Base-by-base conservation (phyloP, 2,329 filamentous ascomycete genomes). In the Pyrenochaeta sp. region DNA sequence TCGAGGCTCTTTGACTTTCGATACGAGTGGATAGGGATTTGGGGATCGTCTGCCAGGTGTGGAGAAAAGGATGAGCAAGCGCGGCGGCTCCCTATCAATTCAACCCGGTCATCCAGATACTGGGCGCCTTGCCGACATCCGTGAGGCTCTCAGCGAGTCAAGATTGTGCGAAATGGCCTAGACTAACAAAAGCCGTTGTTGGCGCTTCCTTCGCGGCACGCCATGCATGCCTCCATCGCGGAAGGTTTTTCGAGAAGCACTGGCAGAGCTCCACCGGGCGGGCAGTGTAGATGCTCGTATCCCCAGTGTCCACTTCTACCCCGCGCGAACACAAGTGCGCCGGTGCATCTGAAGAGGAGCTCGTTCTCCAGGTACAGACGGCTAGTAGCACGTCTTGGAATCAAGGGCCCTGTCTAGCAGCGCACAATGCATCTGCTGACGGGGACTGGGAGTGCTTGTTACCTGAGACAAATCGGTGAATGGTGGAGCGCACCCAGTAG, bases 381-480 rank as follows among this genome's bases (percentile, higher is more conserved):
- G 62, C 55, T 60, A 62, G 58, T 50, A 65, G 58, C 48, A 58
- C 50, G 39, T 30, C 42, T 46, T 39, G 50, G 45, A 51, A 50
- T 50, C 39, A 58, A 56, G 51, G 44, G 47, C 51, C 62, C 57
- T 65, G 67, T 55, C 61, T 64, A 62, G 65, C 37, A 66, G 54
- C 43, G 58, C 45, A 56, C 49, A 50, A 56, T 53, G 60, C 61
- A 63, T 61, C 67, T 70, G 65, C 61, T 72, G 70, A 71, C 63
- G 61, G 61, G 62, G 52, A 48, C 19, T 49, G 57, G 61, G 57
- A 62, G 62, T 59, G 66, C 43, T 63, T 68, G 66, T 70, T 70
- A 71, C 67, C 58, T 68, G 58, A 69, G 64, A 65, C 64, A 71
- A 70, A 70, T 54, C 56, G 62, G 55, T 70, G 66, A 71, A 56